Evolutionary conservation across 768 basidiomycete species (phyloP).

Genomic region (Phallus indusiatus): DNA sequence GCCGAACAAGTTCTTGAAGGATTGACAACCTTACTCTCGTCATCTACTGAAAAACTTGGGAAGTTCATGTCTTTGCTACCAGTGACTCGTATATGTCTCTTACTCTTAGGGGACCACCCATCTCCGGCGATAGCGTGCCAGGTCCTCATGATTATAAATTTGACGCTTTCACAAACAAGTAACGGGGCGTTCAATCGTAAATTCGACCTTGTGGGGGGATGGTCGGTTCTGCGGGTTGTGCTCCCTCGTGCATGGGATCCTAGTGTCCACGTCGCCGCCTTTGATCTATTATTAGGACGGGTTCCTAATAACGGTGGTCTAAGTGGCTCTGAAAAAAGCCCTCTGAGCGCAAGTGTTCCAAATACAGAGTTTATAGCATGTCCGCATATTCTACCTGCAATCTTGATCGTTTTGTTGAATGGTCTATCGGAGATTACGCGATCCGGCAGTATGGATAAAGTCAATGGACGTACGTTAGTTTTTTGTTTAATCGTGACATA

Average conservation of each 20-base stretch:
- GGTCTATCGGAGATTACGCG: slow-evolving; percentile 33
- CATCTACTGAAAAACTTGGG: slow-evolving; percentile 41
- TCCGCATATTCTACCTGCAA: slow-evolving; percentile 60
- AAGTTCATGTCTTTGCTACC: slow-evolving; percentile 72
- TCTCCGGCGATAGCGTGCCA: slow-evolving; percentile 44
- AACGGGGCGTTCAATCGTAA: slow-evolving; percentile 59
- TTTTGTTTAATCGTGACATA: slow-evolving; percentile 15
- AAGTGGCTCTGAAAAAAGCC: slow-evolving; percentile 17
- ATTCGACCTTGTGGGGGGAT: slow-evolving; percentile 81
- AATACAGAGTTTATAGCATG: slow-evolving; percentile 25
- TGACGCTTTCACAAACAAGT: slow-evolving; percentile 43
- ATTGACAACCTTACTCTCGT: slow-evolving; percentile 52
- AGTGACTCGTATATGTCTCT: slow-evolving; percentile 64
- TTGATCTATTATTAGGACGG: slow-evolving; percentile 59
- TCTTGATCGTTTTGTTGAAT: slow-evolving; percentile 58
- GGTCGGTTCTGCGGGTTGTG: slow-evolving; percentile 61
- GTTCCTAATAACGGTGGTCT: slow-evolving; percentile 11
- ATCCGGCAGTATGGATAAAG: slow-evolving; percentile 1
- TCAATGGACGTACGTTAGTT: slow-evolving; percentile 23
- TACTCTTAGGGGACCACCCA: slow-evolving; percentile 75
- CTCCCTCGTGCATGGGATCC: slow-evolving; percentile 61
- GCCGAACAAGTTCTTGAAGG: slow-evolving; percentile 60
- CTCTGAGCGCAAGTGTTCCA: slow-evolving; percentile 19
- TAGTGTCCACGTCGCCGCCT: slow-evolving; percentile 54
- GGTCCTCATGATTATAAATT: slow-evolving; percentile 48